phyloP scores from a whole-genome alignment of 208 protist species.

The Crithidia sp. region DNA sequence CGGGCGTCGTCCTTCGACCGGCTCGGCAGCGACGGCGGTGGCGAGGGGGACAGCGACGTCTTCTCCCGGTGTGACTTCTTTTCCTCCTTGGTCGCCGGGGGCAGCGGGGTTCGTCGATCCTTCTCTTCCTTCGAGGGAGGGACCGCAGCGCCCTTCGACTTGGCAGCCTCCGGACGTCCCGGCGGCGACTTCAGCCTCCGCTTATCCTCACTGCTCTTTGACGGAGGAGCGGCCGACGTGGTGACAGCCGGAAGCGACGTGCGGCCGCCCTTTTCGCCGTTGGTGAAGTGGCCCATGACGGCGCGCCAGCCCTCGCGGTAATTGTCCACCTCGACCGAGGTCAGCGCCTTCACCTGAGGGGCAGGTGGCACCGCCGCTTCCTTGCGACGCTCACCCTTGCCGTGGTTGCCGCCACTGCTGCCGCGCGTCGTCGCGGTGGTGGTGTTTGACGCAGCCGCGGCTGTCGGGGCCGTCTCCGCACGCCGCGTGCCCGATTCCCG shows the following conservation, averaged over 20 bases:
- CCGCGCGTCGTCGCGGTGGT: neutral
- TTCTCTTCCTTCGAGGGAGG: neutral
- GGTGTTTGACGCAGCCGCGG: neutral
- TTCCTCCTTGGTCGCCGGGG: neutral
- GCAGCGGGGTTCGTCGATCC: neutral
- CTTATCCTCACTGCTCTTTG: neutral
- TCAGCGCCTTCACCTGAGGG: constrained; percentile 10
- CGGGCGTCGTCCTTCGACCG: constrained; percentile 5
- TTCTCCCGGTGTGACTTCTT: neutral
- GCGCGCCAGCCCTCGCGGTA: constrained; percentile 17
- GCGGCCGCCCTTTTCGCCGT: constrained; percentile 14
- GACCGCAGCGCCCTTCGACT: neutral
- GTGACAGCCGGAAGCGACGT: neutral
- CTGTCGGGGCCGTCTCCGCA: neutral
- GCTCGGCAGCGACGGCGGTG: neutral
- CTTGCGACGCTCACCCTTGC: too few species aligned
- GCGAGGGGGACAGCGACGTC: neutral
- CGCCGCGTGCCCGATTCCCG: neutral
- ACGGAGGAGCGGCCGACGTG: neutral
- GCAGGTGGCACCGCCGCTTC: neutral
- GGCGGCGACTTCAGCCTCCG: neutral
- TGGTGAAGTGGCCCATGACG: constrained; percentile 1
- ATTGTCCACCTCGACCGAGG: constrained; percentile 2
- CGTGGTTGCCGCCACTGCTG: neutral
- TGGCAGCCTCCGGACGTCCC: neutral